Percentiles rank a stretch among this genome's conserved stretches.
Conservation (phyloP, 2,329 filamentous ascomycete species). For the Trichoderma asperellum region DNA sequence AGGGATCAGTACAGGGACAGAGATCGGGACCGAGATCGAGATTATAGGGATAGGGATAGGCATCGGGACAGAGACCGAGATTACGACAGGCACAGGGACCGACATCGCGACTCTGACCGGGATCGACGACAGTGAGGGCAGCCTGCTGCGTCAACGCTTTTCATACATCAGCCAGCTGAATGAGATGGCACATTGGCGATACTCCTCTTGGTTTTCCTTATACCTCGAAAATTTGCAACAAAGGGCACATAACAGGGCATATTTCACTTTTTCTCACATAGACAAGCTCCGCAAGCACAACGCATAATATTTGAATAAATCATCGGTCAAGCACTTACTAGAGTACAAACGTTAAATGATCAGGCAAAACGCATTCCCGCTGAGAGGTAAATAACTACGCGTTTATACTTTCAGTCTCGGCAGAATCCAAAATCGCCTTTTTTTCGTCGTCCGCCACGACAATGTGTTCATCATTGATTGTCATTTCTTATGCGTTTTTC, state of each 20-base stretch:
- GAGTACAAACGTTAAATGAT: background rate
- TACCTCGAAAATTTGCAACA: background rate
- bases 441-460: background rate
- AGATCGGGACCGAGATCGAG: constrained; percentile 17
- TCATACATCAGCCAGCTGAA: background rate
- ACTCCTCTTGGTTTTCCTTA: background rate
- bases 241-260: background rate
- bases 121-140: constrained; percentile 29
- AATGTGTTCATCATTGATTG: background rate
- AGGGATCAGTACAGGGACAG: constrained; percentile 41
- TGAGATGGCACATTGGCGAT: background rate
- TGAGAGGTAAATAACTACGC: background rate
- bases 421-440: no score
- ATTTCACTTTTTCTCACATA: background rate
- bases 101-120: constrained; percentile 27
- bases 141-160: background rate
- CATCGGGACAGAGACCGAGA: constrained; percentile 31
- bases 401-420: background rate
- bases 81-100: constrained; percentile 19
- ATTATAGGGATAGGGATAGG: constrained; percentile 17
- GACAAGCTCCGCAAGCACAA: background rate
- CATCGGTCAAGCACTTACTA: background rate
- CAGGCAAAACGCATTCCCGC: background rate
- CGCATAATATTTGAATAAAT: background rate
- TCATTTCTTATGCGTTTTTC: background rate